Evolutionary conservation across 2,329 filamentous ascomycete genomes (phyloP), one percentile per base, ranked within the genome.

Genomic region (Drechslerella coelobrocha): DNA sequence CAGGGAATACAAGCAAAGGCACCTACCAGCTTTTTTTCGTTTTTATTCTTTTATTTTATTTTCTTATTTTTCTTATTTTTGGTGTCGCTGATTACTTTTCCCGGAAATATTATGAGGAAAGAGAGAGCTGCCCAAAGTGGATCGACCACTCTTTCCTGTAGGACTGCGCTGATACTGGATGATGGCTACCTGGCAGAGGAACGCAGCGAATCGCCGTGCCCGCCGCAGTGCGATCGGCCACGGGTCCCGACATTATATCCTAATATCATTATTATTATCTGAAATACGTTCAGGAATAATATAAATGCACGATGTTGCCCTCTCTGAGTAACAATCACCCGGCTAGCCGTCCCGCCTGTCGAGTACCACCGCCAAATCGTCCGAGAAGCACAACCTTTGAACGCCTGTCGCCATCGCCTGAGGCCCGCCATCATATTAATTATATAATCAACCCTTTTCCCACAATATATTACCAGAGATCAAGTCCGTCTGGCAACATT

Each of bases 291-390:
- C 29, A 12, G 29, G 12, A 31, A 31, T 8, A 2, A 45, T 24
- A 61, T 43, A 61, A 51, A 53, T 34, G 54, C 31, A 34, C 3
- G 34, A 61, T 61, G 57, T 5, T 24, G 21, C 51, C 21, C 43
- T 26, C 43, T 43, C 26, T 43, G 19, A 34, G 23, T 19, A 19
- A 14, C 27, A 29, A 39, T 23, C 39, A n/a, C 7, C 41, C 41
- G 31, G 12, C 24, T 10, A 60, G 41, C 24, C 39, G 23, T 29
- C 8, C 37, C 5, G 23, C 62, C 17, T 55, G 55, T 31, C 27
- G 34, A 19, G 29, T 2, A 41, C 21, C 29, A 55, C 41, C 55
- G 17, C 26, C 26, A 34, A 43, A 23, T 47, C 37, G 23, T 19
- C 26, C 43, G 17, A 19, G 17, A 9, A 53, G 51, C 29, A 57